phyloP scores from a whole-genome alignment of 2,329 filamentous ascomycete species.

The Akanthomyces uredinophilus region DNA sequence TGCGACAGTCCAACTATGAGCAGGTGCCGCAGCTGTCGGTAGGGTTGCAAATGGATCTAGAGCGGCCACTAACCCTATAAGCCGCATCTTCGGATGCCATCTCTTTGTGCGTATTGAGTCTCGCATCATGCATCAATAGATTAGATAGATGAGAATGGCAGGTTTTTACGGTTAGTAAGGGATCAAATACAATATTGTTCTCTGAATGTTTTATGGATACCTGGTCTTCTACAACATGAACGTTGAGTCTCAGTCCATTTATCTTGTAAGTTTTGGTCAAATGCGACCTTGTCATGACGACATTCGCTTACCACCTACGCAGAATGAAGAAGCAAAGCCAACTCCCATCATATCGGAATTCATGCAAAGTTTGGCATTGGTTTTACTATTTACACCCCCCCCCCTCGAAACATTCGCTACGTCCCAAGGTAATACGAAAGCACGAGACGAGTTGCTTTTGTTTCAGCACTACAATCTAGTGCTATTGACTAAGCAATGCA shows the following conservation, averaged over 20 bases:
- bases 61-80: constrained; percentile 7
- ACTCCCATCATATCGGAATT: neutral
- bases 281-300: too few species aligned
- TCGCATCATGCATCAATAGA: neutral
- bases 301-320: too few species aligned
- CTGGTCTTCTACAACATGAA: too few species aligned
- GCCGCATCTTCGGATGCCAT: neutral
- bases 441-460: neutral
- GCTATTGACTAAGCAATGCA: neutral
- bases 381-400: neutral
- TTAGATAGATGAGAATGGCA: neutral
- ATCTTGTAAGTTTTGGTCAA: too few species aligned
- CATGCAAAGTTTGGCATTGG: neutral
- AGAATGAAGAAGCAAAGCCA: too few species aligned
- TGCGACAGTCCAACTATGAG: constrained; percentile 14
- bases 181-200: too few species aligned
- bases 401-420: neutral
- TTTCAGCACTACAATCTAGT: neutral
- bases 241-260: too few species aligned
- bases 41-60: constrained; percentile 12
- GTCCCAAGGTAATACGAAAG: neutral
- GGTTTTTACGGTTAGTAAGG: too few species aligned
- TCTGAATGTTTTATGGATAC: too few species aligned
- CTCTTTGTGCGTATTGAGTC: neutral
- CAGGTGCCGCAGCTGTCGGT: constrained; percentile 14